Evolutionary conservation across 225 moss, liverwort and hornwort species (phyloP).

Genomic region (Physcomitrellopsis africana): DNA sequence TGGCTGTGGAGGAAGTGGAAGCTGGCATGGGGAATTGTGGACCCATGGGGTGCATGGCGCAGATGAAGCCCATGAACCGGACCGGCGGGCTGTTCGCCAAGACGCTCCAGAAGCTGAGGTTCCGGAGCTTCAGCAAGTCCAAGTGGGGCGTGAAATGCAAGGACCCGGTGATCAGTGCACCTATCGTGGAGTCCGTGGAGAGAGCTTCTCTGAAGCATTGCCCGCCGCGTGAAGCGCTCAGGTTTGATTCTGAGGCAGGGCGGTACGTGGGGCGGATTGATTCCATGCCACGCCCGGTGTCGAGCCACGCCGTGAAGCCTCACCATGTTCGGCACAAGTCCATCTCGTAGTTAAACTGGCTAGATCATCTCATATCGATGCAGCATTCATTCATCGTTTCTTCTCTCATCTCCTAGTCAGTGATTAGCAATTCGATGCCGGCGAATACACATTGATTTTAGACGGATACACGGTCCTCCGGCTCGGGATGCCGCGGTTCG

Average conservation of each 20-base stretch:
- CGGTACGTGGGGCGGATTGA: constrained; percentile 31
- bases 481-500: too few relatives aligned
- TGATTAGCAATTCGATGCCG: too few relatives aligned
- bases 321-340: constrained; percentile 52
- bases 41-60: constrained; percentile 43
- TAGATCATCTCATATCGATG: too few relatives aligned
- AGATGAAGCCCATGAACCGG: constrained; percentile 46
- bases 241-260: not conserved
- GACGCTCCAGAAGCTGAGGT: constrained; percentile 48
- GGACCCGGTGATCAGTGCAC: constrained; percentile 46
- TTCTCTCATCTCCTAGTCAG: too few relatives aligned
- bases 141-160: constrained; percentile 5
- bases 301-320: not conserved
- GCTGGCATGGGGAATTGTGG: constrained; percentile 4
- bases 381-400: too few relatives aligned
- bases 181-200: constrained; percentile 29
- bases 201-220: not conserved
- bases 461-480: too few relatives aligned
- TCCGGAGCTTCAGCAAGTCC: constrained; percentile 33
- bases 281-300: constrained; percentile 40
- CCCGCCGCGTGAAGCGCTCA: not conserved
- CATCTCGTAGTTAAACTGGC: constrained; percentile 20
- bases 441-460: too few relatives aligned
- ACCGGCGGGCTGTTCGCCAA: constrained; percentile 45
- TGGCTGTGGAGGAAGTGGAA: constrained; percentile 26